Percentiles rank a stretch among this genome's conserved stretches.
Conservation (phyloP, 345 rosid species). For the Passiflora organensis region DNA sequence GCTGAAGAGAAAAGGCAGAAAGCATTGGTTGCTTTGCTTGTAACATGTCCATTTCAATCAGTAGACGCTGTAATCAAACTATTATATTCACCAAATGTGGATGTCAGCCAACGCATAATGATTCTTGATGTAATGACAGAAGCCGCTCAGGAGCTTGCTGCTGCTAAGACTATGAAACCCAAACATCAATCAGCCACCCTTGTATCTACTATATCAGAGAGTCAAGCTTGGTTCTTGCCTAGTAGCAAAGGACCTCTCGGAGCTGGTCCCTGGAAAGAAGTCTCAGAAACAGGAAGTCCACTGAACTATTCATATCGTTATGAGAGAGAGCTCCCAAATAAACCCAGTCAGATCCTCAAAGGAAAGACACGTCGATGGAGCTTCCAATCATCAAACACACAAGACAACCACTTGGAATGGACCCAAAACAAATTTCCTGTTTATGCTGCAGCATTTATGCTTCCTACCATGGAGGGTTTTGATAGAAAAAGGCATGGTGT, state of each 20-base stretch:
- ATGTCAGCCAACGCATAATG: slow-evolving; percentile 92
- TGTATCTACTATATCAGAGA: slow-evolving; percentile 65
- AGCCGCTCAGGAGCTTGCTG: slow-evolving; percentile 90
- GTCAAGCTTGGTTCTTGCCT: slow-evolving; percentile 93
- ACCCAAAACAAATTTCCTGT: slow-evolving; percentile 75
- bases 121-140: slow-evolving; percentile 89
- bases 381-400: slow-evolving; percentile 41
- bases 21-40: slow-evolving; percentile 77
- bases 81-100: slow-evolving; percentile 80
- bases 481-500: slow-evolving; percentile 94
- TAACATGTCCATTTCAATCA: slow-evolving; percentile 71
- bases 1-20: slow-evolving; percentile 91
- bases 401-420: slow-evolving; percentile 43
- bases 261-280: slow-evolving; percentile 71
- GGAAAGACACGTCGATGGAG: slow-evolving; percentile 92
- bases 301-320: slow-evolving; percentile 70
- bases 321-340: slow-evolving; percentile 82
- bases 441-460: slow-evolving; percentile 94
- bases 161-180: slow-evolving; percentile 48
- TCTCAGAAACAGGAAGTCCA: slow-evolving; percentile 50
- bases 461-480: slow-evolving; percentile 93
- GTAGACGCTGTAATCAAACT: slow-evolving; percentile 55
- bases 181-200: slow-evolving; percentile 44
- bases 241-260: slow-evolving; percentile 60
- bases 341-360: slow-evolving; percentile 44